Evolutionary conservation across 2,329 filamentous ascomycete genomes (phyloP).

Genomic region (Exophiala sideris): DNA sequence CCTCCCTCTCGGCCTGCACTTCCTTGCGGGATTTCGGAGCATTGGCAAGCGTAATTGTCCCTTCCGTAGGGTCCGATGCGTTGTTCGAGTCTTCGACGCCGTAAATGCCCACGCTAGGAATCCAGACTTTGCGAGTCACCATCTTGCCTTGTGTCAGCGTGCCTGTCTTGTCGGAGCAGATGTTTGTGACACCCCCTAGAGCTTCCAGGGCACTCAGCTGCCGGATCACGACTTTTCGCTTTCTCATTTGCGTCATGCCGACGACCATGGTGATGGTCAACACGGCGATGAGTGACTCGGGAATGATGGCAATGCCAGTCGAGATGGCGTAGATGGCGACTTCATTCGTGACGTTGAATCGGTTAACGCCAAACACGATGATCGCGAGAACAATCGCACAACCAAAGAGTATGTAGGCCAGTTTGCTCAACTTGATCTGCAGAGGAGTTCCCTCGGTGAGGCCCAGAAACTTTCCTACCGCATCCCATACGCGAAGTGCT

Average conservation of each 20-base stretch:
- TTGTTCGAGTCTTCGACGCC: slow-evolving; percentile 52
- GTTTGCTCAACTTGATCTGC: slow-evolving; percentile 79
- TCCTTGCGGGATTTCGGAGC: slow-evolving; percentile 33
- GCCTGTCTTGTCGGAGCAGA: slow-evolving; percentile 58
- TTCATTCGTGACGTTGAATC: slow-evolving; percentile 55
- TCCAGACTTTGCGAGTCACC: slow-evolving; percentile 58
- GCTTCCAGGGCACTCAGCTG: slow-evolving; percentile 55
- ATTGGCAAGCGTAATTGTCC: slow-evolving; percentile 41
- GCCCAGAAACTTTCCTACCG: slow-evolving; percentile 55
- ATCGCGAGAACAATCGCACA: slow-evolving; percentile 63
- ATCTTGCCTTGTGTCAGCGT: slow-evolving; percentile 57
- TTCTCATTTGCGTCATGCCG: slow-evolving; percentile 54
- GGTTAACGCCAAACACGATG: slow-evolving; percentile 60
- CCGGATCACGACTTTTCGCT: slow-evolving; percentile 52
- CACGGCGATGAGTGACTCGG: slow-evolving; percentile 61
- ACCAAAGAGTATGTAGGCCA: slow-evolving; percentile 75
- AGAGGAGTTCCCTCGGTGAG: slow-evolving; percentile 73
- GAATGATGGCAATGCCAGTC: slow-evolving; percentile 61
- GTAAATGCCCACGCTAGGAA: slow-evolving; percentile 52
- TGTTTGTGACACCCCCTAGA: slow-evolving; percentile 56
- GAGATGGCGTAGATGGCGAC: slow-evolving; percentile 59
- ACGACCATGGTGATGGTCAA: slow-evolving; percentile 61
- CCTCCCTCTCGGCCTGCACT: slow-evolving; percentile 34
- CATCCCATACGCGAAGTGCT: slow-evolving; percentile 47
- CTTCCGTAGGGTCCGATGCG: slow-evolving; percentile 55